A percentile compares a stretch with the other conserved stretches of the same genome.
phyloP scores from a whole-genome alignment of 2,329 filamentous ascomycete species.

The Chrysosporium keratinophilum region DNA sequence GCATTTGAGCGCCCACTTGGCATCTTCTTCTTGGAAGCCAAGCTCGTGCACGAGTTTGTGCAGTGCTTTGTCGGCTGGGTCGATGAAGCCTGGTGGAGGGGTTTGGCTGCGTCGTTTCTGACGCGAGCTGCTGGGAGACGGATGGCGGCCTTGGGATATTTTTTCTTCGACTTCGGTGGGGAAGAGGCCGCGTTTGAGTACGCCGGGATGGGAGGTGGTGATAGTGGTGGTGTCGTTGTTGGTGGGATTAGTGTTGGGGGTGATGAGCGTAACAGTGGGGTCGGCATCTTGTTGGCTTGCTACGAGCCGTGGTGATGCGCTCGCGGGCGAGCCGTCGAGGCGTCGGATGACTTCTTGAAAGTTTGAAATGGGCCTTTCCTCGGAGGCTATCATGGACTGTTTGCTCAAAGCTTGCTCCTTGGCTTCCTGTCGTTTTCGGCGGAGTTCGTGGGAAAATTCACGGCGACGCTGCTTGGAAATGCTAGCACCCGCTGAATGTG shows the following conservation, averaged over 20 bases:
- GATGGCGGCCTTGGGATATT: conserved; percentile 15
- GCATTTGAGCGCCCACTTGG: conserved; percentile 47
- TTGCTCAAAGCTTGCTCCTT: conserved; percentile 10
- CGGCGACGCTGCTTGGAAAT: conserved; percentile 24
- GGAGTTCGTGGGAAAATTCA: conserved; percentile 28
- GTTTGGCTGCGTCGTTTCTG: conserved; percentile 20
- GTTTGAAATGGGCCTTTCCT: conserved; percentile 34
- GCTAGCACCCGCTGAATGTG: conserved; percentile 10
- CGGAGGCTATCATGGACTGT: conserved; percentile 13
- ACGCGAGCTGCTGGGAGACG: conserved; percentile 17
- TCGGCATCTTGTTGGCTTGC: neutral
- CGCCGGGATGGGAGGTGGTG: conserved; percentile 7
- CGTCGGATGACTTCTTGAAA: conserved; percentile 30
- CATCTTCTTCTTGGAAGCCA: conserved; percentile 47
- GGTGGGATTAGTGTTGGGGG: neutral
- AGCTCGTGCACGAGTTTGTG: conserved; percentile 47
- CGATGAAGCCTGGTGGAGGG: conserved; percentile 30
- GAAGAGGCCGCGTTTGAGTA: conserved; percentile 10
- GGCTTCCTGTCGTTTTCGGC: conserved; percentile 20
- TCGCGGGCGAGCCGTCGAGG: conserved; percentile 21
- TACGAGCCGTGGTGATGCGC: neutral
- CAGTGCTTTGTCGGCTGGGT: conserved; percentile 49
- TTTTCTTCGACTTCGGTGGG: conserved; percentile 15
- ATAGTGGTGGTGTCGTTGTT: neutral
- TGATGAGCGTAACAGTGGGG: neutral